Evolutionary conservation across 2,329 filamentous ascomycete genomes (phyloP), one percentile per base, ranked within the genome.

Genomic region (Colletotrichum spinosum): DNA sequence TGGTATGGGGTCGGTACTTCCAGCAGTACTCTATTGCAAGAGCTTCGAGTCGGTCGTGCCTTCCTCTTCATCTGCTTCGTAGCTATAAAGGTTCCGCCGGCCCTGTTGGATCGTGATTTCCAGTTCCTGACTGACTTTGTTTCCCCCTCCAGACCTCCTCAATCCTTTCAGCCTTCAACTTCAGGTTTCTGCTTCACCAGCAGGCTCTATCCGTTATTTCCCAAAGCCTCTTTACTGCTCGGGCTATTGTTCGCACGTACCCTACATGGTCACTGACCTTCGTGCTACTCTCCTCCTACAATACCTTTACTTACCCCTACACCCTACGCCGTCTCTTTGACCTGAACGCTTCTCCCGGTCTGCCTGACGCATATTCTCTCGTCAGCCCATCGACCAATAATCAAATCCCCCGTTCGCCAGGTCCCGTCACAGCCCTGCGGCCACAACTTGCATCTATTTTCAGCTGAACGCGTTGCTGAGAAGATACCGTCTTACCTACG

Each of bases 401-500:
- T 34, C 41, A 34, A 25, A 25, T 25, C 38, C 38, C 38, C 38
- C 35, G 48, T 48, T 46, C 49, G 42, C 38, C 60, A 46, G 44
- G 46, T 46, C 46, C 41, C 42, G 54, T 51, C 52, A 62, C 62
- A 65, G 62, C 62, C 62, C 57, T 61, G 62, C 52, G 46, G 58
- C 54, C 44, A 45, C 39, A 37, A 49, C 60, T 45, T 45, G 45
- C 38, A 62, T 58, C 63, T 66, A 66, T 66, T 66, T 66, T 63
- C 63, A 66, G 63, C 63, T 49, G 63, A 66, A 46, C 51, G 38
- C 55, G 33, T 17, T 6, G 45, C 53, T 41, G 59, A 15, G 49
- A 35, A 34, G 17, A 41, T 4, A 44, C 34, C 17, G 41, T 13
- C 41, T 12, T 13, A 39, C 25, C 12, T 55, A 12, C 53, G 25